Conservation (phyloP, 306 rosid genomes). For the Acacia crassicarpa region DNA sequence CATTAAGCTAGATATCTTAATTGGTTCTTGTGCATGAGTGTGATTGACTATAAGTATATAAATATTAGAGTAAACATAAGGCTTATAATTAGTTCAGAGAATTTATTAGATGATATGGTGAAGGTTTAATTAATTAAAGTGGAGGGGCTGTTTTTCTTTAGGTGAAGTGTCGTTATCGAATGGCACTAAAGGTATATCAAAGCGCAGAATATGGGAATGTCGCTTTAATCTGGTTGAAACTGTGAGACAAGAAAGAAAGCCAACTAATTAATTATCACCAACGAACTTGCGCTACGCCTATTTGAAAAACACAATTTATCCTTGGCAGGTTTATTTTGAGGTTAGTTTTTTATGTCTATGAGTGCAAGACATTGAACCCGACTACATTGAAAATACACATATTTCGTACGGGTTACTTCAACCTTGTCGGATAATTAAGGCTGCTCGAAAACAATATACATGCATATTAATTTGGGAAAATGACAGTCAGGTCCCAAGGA, state of each 20-base stretch:
- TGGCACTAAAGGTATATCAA: constrained; percentile 22
- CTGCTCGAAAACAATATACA: background rate
- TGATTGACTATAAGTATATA: background rate
- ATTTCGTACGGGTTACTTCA: constrained; percentile 44
- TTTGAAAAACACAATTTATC: background rate
- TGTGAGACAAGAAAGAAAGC: constrained; percentile 32
- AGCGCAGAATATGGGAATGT: constrained; percentile 24
- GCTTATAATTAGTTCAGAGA: constrained; percentile 10
- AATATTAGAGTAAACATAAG: background rate
- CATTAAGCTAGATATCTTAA: background rate
- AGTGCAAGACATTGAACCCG: constrained; percentile 26
- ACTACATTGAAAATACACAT: background rate
- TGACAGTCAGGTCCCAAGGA: too few relatives aligned
- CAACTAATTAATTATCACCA: constrained; percentile 20
- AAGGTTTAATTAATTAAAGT: constrained; percentile 1
- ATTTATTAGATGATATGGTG: background rate
- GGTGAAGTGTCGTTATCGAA: constrained; percentile 42
- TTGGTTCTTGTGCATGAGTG: background rate
- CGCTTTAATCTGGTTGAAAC: constrained; percentile 29
- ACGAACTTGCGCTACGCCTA: constrained; percentile 34
- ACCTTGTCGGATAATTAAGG: constrained; percentile 19
- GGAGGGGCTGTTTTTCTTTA: constrained; percentile 23
- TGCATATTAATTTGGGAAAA: background rate
- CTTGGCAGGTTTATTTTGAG: constrained; percentile 18
- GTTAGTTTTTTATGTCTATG: constrained; percentile 24